These are phyloP conservation scores for Apiospora marii DNA, from an alignment of 2,329 filamentous ascomycete genomes.

Conservation along the genomic window DNA sequence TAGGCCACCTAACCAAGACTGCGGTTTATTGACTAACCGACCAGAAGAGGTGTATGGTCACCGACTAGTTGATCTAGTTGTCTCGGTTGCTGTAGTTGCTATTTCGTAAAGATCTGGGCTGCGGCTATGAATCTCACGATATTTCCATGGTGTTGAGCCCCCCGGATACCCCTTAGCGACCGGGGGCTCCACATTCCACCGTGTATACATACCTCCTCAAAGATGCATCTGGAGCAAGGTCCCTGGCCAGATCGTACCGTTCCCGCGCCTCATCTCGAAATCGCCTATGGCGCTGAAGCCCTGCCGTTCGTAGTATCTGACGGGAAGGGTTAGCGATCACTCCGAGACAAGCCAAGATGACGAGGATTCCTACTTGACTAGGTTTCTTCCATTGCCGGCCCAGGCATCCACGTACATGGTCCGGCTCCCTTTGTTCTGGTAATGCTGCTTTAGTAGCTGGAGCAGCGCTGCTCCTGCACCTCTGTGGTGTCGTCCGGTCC, in stretches of 20 bases:
- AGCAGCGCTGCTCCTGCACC: constrained; percentile 30
- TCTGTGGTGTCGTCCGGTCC: constrained; percentile 22
- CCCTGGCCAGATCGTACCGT: constrained; percentile 9
- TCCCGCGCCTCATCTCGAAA: constrained; percentile 1
- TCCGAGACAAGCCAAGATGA: neutral
- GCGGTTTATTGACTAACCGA: neutral
- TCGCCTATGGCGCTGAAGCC: constrained; percentile 25
- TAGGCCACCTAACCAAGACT: neutral
- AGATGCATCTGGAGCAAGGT: constrained; percentile 14
- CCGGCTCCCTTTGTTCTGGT: constrained; percentile 19
- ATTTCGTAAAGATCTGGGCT: too few species aligned
- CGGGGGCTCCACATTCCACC: constrained; percentile 15
- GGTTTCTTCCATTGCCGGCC: constrained; percentile 35
- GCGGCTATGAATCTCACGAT: too few species aligned
- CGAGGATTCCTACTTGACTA: constrained; percentile 27
- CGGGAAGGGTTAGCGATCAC: neutral
- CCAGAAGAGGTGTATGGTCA: too few species aligned
- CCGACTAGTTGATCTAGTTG: too few species aligned
- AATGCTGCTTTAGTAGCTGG: constrained; percentile 29
- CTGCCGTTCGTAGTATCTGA: constrained; percentile 26
- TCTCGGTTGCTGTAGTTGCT: too few species aligned
- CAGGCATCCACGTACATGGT: constrained; percentile 41
- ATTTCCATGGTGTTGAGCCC: too few species aligned
- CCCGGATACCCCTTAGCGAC: too few species aligned
- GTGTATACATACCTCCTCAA: neutral